phyloP scores from a whole-genome alignment of 1,139 yeast species.

The Kodamaea fungicola region DNA sequence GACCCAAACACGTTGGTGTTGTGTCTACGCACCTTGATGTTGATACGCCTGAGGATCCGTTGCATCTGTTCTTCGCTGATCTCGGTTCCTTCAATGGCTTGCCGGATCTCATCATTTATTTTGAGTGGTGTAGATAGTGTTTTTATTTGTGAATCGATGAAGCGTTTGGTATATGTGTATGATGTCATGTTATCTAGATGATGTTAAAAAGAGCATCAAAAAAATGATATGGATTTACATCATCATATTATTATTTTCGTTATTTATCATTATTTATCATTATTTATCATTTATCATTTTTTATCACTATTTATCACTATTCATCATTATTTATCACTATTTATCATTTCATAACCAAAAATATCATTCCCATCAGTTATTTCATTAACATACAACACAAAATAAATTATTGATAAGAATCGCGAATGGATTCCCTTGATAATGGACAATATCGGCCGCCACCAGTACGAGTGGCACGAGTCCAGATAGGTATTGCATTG shows the following conservation, averaged over 20 bases:
- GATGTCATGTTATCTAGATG: slow-evolving; percentile 7
- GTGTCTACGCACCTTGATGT: slow-evolving; percentile 26
- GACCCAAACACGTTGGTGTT: slow-evolving; percentile 25
- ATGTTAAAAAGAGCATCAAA: neutral
- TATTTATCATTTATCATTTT: too few species aligned
- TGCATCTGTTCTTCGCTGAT: slow-evolving; percentile 21
- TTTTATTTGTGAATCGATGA: slow-evolving; percentile 28
- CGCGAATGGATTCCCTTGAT: neutral
- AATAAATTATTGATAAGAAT: neutral
- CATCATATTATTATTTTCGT: too few species aligned
- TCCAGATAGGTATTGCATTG: slow-evolving; percentile 60
- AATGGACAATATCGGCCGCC: slow-evolving; percentile 6
- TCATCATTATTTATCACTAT: too few species aligned
- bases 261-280: too few species aligned
- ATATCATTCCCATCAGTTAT: neutral
- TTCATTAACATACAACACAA: neutral
- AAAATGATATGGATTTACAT: too few species aligned
- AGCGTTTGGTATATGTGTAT: slow-evolving; percentile 27
- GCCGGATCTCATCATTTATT: slow-evolving; percentile 13
- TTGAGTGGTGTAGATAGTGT: slow-evolving; percentile 23
- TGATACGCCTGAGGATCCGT: slow-evolving; percentile 24
- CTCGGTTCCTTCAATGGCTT: slow-evolving; percentile 8
- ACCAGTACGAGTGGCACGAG: slow-evolving; percentile 37
- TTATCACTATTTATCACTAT: too few species aligned
- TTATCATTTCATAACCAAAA: slow-evolving; percentile 1